Percentiles rank a stretch among this genome's conserved stretches.
Evolutionary conservation across 73 alveolate species (phyloP).

Genomic region (Blepharisma stoltei): DNA sequence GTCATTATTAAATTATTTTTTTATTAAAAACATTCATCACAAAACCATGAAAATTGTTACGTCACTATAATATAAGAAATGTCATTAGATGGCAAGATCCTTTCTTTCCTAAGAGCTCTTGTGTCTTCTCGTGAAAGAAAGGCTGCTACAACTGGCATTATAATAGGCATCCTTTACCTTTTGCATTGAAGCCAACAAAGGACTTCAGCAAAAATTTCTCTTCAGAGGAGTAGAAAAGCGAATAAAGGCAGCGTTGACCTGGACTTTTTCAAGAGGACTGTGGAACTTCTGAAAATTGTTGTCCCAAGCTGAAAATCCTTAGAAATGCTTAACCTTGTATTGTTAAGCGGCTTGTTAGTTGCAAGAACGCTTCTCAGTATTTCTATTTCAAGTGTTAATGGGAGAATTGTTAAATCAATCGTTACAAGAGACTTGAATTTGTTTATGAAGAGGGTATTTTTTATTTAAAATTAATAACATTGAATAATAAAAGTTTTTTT

Average conservation of each 20-base stretch:
- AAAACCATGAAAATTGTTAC: no score
- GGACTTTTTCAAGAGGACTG: slow-evolving; percentile 59
- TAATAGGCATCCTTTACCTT: not conserved
- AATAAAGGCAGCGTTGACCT: slow-evolving; percentile 77
- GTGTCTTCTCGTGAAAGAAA: slow-evolving; percentile 10
- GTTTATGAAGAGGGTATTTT: slow-evolving; percentile 49
- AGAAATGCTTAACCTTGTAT: slow-evolving; percentile 51
- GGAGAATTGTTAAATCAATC: slow-evolving; percentile 79
- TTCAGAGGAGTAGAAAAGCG: slow-evolving; percentile 14
- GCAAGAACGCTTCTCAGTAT: slow-evolving; percentile 82
- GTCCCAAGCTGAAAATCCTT: slow-evolving; percentile 62
- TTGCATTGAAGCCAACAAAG: not conserved
- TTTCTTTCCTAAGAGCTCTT: not conserved
- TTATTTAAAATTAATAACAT: not conserved
- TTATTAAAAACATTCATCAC: no score
- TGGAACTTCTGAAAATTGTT: slow-evolving; percentile 59
- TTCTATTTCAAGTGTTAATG: slow-evolving; percentile 82
- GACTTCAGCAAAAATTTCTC: not conserved
- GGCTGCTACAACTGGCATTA: slow-evolving; percentile 8
- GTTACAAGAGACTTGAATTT: slow-evolving; percentile 46
- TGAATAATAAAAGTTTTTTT: no score
- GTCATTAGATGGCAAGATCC: no score
- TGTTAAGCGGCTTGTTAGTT: slow-evolving; percentile 64
- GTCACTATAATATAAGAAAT: no score
- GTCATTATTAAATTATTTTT: no score